Percentiles rank a stretch among this genome's conserved stretches.
phyloP scores from a whole-genome alignment of 495 filamentous ascomycete genomes.

The Hypoxylon trugodes region DNA sequence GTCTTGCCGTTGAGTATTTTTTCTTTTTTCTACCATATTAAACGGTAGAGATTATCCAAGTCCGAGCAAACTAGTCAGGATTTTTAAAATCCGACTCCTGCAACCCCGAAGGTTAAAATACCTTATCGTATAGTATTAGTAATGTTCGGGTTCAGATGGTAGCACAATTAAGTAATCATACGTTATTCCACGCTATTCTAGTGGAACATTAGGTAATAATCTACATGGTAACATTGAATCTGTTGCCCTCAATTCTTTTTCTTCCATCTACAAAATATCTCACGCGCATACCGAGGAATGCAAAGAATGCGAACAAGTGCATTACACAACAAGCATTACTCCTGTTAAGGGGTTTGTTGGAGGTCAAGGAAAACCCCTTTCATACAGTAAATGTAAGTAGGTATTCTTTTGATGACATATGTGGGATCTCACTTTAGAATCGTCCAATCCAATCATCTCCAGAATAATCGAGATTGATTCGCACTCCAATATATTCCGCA shows the following conservation, averaged over 20 bases:
- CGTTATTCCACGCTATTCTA: not conserved
- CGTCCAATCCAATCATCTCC: conserved; percentile 27
- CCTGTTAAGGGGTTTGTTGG: too few species aligned
- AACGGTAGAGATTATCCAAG: conserved; percentile 20
- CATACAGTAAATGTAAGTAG: too few species aligned
- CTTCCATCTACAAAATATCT: too few species aligned
- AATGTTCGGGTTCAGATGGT: not conserved
- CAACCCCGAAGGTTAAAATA: not conserved
- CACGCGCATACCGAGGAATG: too few species aligned
- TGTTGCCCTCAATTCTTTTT: conserved; percentile 1
- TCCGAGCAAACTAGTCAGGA: conserved; percentile 10
- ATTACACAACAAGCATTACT: too few species aligned
- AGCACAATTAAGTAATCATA: conserved; percentile 5
- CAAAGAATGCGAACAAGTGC: too few species aligned
- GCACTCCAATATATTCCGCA: conserved; percentile 39
- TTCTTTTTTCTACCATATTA: conserved; percentile 19
- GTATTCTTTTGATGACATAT: conserved; percentile 1
- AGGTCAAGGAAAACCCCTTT: too few species aligned
- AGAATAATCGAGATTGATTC: conserved; percentile 36
- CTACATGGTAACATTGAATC: conserved; percentile 2
- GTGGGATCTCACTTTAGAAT: not conserved
- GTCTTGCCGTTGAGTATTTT: conserved; percentile 19
- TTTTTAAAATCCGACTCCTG: not conserved
- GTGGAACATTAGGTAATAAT: conserved; percentile 13
- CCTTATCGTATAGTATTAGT: not conserved